Evolutionary conservation across 352 stramenopile genomes (phyloP).

Genomic region (Globisporangium carolinianum): DNA sequence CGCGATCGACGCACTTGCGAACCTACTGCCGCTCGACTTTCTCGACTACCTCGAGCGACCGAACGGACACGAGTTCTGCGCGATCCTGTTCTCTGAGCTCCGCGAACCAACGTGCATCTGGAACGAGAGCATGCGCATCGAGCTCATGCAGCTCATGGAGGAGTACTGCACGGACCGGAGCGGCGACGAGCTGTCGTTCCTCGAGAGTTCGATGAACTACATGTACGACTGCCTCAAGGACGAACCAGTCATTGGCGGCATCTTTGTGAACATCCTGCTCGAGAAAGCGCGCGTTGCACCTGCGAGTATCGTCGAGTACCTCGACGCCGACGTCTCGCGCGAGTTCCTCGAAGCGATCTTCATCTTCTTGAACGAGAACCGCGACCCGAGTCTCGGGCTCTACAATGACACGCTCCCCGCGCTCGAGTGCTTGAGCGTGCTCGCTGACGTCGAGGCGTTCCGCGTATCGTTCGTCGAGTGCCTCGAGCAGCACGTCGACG

Average conservation of each 20-base stretch:
- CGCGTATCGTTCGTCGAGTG: slow-evolving; percentile 48
- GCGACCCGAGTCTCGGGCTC: slow-evolving; percentile 59
- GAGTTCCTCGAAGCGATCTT: slow-evolving; percentile 66
- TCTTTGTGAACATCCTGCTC: slow-evolving; percentile 64
- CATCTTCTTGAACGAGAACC: slow-evolving; percentile 74
- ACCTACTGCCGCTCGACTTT: slow-evolving; percentile 66
- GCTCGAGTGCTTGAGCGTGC: slow-evolving; percentile 60
- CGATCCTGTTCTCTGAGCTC: slow-evolving; percentile 61
- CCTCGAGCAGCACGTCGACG: slow-evolving; percentile 56
- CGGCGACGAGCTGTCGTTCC: slow-evolving; percentile 49
- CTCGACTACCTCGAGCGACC: slow-evolving; percentile 64
- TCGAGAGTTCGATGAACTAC: slow-evolving; percentile 65
- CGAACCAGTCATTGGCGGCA: slow-evolving; percentile 59
- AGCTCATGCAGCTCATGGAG: slow-evolving; percentile 69
- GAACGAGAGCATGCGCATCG: slow-evolving; percentile 49
- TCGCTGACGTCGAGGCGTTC: slow-evolving; percentile 60
- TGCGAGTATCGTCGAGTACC: slow-evolving; percentile 33
- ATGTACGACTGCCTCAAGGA: slow-evolving; percentile 78
- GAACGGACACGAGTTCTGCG: slow-evolving; percentile 69
- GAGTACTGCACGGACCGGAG: slow-evolving; percentile 57
- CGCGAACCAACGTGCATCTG: slow-evolving; percentile 73
- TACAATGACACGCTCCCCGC: slow-evolving; percentile 73
- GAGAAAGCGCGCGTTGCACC: slow-evolving; percentile 39
- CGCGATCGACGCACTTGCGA: slow-evolving; percentile 52
- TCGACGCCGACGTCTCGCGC: slow-evolving; percentile 45